Evolutionary conservation across 2,329 filamentous ascomycete genomes (phyloP).

Genomic region (Tolypocladium tundrense): DNA sequence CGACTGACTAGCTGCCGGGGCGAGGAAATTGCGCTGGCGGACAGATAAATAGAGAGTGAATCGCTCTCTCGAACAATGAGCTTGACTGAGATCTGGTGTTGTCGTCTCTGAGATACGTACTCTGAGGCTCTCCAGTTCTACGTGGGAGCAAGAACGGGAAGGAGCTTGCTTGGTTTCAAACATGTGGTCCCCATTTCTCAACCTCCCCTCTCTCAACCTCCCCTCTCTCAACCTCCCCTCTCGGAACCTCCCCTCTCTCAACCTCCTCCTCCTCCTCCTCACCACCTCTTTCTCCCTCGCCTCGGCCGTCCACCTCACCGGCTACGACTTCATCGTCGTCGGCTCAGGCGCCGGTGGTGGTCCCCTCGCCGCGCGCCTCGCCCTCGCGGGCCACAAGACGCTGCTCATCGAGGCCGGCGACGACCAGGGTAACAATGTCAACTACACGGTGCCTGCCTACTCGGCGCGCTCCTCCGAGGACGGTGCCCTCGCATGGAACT

Average conservation of each 20-base stretch:
- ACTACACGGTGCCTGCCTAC: conserved; percentile 42
- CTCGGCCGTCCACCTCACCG: conserved; percentile 1
- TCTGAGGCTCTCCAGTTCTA: neutral
- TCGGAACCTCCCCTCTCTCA: conserved; percentile 1
- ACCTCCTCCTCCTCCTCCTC: conserved; percentile 4
- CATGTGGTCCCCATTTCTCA: neutral
- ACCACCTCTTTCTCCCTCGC: conserved; percentile 14
- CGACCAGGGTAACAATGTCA: conserved; percentile 37
- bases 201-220: neutral
- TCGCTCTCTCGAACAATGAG: neutral
- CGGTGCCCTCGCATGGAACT: conserved; percentile 48
- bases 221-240: neutral
- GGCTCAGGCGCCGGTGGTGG: conserved; percentile 52
- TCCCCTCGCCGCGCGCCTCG: conserved; percentile 47
- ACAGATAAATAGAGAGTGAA: neutral
- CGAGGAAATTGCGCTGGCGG: neutral
- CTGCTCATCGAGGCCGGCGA: conserved; percentile 53
- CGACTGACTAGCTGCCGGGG: neutral
- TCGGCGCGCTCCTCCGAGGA: conserved; percentile 37
- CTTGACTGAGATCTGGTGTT: no score
- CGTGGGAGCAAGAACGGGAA: neutral
- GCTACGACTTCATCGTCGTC: conserved; percentile 49
- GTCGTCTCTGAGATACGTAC: neutral
- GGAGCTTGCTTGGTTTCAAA: neutral
- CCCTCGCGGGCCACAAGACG: conserved; percentile 46